Evolutionary conservation across 176 grass and related monocot species (phyloP).

Genomic region (Oryza meyeriana): DNA sequence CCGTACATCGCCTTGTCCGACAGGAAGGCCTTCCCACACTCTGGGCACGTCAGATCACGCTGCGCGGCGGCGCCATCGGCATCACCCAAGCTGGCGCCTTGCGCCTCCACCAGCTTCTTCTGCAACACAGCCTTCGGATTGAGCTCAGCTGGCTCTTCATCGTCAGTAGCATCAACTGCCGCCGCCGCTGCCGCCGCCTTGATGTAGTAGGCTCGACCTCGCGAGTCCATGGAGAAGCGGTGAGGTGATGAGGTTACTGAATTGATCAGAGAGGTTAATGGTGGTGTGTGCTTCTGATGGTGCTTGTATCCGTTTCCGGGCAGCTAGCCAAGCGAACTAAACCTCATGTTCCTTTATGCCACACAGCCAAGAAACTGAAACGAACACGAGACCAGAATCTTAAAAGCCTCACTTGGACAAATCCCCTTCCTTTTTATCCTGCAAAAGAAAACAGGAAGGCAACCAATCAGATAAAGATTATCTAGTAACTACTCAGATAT

Average conservation of each 20-base stretch:
- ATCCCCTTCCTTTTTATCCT: constrained; percentile 16
- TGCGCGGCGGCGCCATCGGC: neutral
- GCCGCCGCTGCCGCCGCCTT: constrained; percentile 6
- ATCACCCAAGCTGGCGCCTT: neutral
- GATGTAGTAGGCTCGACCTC: constrained; percentile 2
- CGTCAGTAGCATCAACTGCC: neutral
- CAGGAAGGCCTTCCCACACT: constrained; percentile 47
- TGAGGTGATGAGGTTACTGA: constrained; percentile 10
- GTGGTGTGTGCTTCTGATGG: neutral
- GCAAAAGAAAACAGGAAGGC: constrained; percentile 19
- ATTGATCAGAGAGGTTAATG: constrained; percentile 15
- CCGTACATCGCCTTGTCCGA: constrained; percentile 51
- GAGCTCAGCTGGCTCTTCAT: neutral
- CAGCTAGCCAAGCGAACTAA: constrained; percentile 6
- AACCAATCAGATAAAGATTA: neutral
- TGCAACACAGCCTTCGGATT: neutral
- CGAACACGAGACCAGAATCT: neutral
- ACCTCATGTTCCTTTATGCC: neutral
- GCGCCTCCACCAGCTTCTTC: neutral
- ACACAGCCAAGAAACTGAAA: constrained; percentile 32
- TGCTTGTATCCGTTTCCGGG: constrained; percentile 34
- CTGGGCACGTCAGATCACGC: constrained; percentile 19
- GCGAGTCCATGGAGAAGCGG: constrained; percentile 32
- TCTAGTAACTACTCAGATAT: neutral
- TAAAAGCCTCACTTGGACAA: constrained; percentile 15